Base-by-base conservation (phyloP, 2,329 filamentous ascomycete species). In the Pseudopyricularia javanii region DNA sequence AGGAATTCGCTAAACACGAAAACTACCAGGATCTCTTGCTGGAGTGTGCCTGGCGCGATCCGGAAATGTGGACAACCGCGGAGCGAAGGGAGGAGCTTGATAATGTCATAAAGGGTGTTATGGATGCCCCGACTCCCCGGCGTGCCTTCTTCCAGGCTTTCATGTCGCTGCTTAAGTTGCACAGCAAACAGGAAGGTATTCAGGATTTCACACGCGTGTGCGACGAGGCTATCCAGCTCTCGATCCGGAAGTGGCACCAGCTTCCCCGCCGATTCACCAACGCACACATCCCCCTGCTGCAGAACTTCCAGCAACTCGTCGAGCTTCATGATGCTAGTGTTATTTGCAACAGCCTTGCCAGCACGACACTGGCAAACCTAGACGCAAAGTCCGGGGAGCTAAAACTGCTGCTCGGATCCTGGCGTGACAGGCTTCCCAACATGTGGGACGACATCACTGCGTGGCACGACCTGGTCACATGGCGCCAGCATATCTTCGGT, bases 391-490 rank as follows among this genome's bases (percentile, higher is more conserved):
- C 91, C 20, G 88, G 91, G 54, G 94, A 99, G 70, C 78, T 98
- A 2, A 98, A 98, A 70, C 71, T 98, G 51, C 80, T 97, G 3
- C 78, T 98, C 5, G 89, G 89, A 53, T 93, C 91, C 7, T 99
- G 93, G 93, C 83, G 93, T 54, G 93, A 99, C 65, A 82, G 93
- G 49, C 73, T 98, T 51, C 93, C 93, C 2, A 99, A 99, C 63
- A 86, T 95, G 3, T 99, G 93, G 93, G 93, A 99, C 66, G 93
- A 99, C 66, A 98, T 99, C 67, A 95, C 94, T 58, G 89, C 93
- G 37, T 99, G 93, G 93, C 93, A 98, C 67, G 94, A 98, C 64
- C 74, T 99, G 40, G 93, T 99, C n/a, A 98, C 93, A 1, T 99
- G 93, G 93, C 83, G 93, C 59, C 94, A 98, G 66, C 93, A 99